Conservation (phyloP, 225 moss, liverwort and hornwort genomes). For the Lunularia cruciata region DNA sequence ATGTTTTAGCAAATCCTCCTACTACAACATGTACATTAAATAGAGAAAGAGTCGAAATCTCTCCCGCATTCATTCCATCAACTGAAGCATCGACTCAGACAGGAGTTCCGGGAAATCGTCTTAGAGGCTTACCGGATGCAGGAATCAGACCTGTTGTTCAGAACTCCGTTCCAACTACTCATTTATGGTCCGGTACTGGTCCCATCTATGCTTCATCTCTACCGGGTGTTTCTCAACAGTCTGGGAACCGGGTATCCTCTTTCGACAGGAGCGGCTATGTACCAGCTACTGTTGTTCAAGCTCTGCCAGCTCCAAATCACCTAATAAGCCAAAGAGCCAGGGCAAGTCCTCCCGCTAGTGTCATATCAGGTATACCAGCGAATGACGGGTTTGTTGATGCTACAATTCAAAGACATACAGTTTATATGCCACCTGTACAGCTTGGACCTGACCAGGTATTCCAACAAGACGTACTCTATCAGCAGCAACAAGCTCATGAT, state of each 20-base stretch:
- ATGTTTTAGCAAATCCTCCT: background rate
- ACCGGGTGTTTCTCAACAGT: conserved; percentile 25
- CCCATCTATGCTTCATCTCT: conserved; percentile 27
- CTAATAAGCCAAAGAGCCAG: conserved; percentile 12
- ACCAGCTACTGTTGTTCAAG: conserved; percentile 40
- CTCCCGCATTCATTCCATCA: conserved; percentile 19
- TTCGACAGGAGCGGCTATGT: conserved; percentile 30
- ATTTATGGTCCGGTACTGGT: conserved; percentile 29
- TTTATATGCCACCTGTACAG: background rate
- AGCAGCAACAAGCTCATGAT: conserved; percentile 15
- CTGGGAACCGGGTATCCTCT: conserved; percentile 28
- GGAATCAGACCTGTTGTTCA: conserved; percentile 13
- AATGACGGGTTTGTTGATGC: background rate
- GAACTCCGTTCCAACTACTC: conserved; percentile 27
- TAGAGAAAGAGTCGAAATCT: background rate
- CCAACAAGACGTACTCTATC: conserved; percentile 13
- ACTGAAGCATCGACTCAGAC: conserved; percentile 13
- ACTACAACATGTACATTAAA: background rate
- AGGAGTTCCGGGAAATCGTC: conserved; percentile 2
- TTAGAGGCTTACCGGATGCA: conserved; percentile 10
- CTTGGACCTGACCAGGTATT: conserved; percentile 5
- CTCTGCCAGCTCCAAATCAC: conserved; percentile 46
- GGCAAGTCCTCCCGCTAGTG: background rate
- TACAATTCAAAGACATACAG: background rate
- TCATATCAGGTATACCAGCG: background rate